These are phyloP conservation scores for Tillandsia leiboldiana DNA, from an alignment of 176 grass and related monocot genomes.

Conservation along the genomic window DNA sequence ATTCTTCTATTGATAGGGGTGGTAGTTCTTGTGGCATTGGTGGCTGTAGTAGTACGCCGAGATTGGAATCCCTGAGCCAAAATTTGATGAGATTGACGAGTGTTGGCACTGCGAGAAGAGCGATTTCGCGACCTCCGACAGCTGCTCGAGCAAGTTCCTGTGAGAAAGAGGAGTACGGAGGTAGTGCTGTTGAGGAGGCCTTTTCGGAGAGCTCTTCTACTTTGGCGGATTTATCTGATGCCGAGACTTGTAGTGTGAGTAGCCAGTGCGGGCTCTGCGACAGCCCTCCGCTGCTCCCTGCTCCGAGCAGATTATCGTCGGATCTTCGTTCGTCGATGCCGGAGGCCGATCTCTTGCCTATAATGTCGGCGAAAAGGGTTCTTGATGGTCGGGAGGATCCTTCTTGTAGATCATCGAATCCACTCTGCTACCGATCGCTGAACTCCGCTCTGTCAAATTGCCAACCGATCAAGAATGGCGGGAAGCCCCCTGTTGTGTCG, in stretches of 20 bases:
- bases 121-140: slow-evolving; percentile 14
- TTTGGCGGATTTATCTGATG: slow-evolving; percentile 39
- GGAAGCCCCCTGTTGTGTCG: slow-evolving; percentile 14
- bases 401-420: slow-evolving; percentile 40
- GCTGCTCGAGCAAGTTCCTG: slow-evolving; percentile 34
- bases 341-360: slow-evolving; percentile 23
- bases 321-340: slow-evolving; percentile 79
- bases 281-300: slow-evolving; percentile 56
- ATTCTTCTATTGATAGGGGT: neutral
- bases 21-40: neutral
- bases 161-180: slow-evolving; percentile 1
- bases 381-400: neutral
- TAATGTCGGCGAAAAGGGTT: neutral
- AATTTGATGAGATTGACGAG: too few species aligned
- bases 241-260: slow-evolving; percentile 35
- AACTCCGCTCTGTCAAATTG: slow-evolving; percentile 49
- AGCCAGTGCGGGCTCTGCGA: slow-evolving; percentile 33
- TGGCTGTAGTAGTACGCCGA: neutral
- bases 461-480: slow-evolving; percentile 15
- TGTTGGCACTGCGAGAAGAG: neutral
- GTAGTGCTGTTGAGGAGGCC: slow-evolving; percentile 4
- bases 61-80: neutral
- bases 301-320: slow-evolving; percentile 27
- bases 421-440: slow-evolving; percentile 56
- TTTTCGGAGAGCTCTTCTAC: slow-evolving; percentile 38